Evolutionary conservation across 2,329 filamentous ascomycete species (phyloP).

Genomic region (Penicillium polonicum): DNA sequence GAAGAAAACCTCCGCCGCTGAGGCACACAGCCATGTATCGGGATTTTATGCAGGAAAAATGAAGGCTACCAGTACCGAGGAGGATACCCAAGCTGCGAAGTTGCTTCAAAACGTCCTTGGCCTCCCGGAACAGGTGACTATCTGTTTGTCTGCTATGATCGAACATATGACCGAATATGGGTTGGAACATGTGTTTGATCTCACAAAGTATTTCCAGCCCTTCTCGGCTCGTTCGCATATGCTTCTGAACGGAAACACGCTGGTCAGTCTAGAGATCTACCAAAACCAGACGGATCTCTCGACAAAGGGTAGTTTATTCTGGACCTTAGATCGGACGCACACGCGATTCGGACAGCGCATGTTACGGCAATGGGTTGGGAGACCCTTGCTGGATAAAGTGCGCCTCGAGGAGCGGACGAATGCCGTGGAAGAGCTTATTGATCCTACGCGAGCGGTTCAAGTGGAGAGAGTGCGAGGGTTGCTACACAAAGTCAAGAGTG

Average conservation of each 20-base stretch:
- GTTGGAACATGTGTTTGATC: constrained; percentile 88
- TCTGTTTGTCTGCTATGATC: constrained; percentile 96
- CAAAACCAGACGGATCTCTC: constrained; percentile 87
- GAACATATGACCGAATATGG: constrained; percentile 88
- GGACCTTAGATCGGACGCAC: constrained; percentile 88
- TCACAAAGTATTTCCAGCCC: constrained; percentile 95
- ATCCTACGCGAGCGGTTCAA: constrained; percentile 62
- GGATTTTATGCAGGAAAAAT: constrained; percentile 89
- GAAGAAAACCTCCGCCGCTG: constrained; percentile 75
- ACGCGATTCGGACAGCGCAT: constrained; percentile 87
- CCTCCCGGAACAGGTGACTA: constrained; percentile 79
- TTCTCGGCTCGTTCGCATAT: constrained; percentile 94
- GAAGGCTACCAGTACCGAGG: constrained; percentile 56
- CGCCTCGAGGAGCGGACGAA: constrained; percentile 74
- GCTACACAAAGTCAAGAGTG: constrained; percentile 68
- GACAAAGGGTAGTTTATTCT: constrained; percentile 86
- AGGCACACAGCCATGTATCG: constrained; percentile 84
- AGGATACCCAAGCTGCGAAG: constrained; percentile 58
- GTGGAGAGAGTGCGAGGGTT: constrained; percentile 74
- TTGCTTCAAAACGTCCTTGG: constrained; percentile 83
- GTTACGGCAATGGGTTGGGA: constrained; percentile 90
- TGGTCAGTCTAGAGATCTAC: constrained; percentile 93
- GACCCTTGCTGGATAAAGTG: constrained; percentile 75
- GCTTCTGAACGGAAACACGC: constrained; percentile 90
- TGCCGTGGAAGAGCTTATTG: constrained; percentile 82